Evolutionary conservation across 2,329 filamentous ascomycete genomes (phyloP).

Genomic region (Aspergillus tamarii): DNA sequence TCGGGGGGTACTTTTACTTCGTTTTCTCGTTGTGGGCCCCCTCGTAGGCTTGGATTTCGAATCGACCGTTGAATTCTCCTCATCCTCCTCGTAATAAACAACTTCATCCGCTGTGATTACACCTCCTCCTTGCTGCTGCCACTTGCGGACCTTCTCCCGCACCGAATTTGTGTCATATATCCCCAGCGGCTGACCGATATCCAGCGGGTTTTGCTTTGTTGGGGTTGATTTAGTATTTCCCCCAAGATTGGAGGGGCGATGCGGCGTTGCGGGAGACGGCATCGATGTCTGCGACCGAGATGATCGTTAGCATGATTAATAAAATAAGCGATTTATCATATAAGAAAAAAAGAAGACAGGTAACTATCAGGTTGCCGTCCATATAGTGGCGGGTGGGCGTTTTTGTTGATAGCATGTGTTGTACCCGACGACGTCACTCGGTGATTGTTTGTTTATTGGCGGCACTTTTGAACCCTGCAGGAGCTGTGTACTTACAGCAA

Average conservation of each 20-base stretch:
- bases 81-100: slow-evolving; percentile 61
- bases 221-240: slow-evolving; percentile 58
- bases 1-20: slow-evolving; percentile 69
- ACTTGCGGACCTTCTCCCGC: slow-evolving; percentile 76
- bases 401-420: slow-evolving; percentile 8
- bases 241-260: slow-evolving; percentile 49
- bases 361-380: slow-evolving; percentile 9
- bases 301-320: slow-evolving; percentile 17
- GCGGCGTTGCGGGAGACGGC: slow-evolving; percentile 44
- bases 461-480: neutral
- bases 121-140: slow-evolving; percentile 77
- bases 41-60: slow-evolving; percentile 27
- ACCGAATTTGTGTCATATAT: slow-evolving; percentile 67
- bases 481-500: neutral
- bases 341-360: slow-evolving; percentile 1
- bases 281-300: slow-evolving; percentile 35
- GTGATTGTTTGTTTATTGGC: slow-evolving; percentile 16
- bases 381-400: neutral
- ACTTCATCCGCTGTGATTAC: slow-evolving; percentile 64
- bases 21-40: slow-evolving; percentile 36
- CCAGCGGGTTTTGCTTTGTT: slow-evolving; percentile 59
- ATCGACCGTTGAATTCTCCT: slow-evolving; percentile 31
- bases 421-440: slow-evolving; percentile 19
- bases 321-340: neutral
- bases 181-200: slow-evolving; percentile 57